Evolutionary conservation across 495 filamentous ascomycete genomes (phyloP).

Genomic region (Aspergillus carlsbadensis): DNA sequence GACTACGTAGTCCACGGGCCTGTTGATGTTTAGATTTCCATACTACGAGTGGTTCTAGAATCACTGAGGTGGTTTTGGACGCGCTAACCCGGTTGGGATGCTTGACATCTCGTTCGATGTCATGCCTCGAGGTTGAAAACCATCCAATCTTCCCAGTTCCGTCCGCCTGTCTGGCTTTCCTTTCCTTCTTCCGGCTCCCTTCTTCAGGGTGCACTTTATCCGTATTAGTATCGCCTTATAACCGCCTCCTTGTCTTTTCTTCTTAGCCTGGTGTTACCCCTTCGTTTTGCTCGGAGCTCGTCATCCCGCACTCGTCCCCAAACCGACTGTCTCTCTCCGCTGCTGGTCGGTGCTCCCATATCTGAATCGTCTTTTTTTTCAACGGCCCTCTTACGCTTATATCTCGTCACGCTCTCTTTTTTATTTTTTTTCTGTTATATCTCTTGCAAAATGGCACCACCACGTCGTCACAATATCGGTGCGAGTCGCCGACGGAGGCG

Average conservation of each 20-base stretch:
- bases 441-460: conserved; percentile 53
- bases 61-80: conserved; percentile 23
- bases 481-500: conserved; percentile 69
- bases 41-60: conserved; percentile 22
- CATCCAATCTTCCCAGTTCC: conserved; percentile 21
- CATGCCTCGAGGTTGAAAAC: conserved; percentile 26
- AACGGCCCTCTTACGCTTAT: not conserved
- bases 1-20: not conserved
- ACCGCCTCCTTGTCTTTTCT: not conserved
- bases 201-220: conserved; percentile 16
- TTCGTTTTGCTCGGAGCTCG: conserved; percentile 12
- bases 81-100: conserved; percentile 27
- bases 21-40: not conserved
- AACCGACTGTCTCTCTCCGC: conserved; percentile 19
- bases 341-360: conserved; percentile 22
- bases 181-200: conserved; percentile 13
- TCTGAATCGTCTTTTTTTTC: conserved; percentile 5
- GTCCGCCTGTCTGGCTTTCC: conserved; percentile 2
- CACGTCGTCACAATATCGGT: conserved; percentile 68
- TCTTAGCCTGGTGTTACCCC: conserved; percentile 11
- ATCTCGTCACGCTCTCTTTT: not conserved
- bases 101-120: conserved; percentile 32
- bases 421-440: not conserved
- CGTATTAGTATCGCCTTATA: conserved; percentile 5
- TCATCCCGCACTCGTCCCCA: conserved; percentile 19